A percentile compares a stretch with the other conserved stretches of the same genome.
phyloP scores from a whole-genome alignment of 2,329 filamentous ascomycete species.

The Sporothrix pseudoabietina region DNA sequence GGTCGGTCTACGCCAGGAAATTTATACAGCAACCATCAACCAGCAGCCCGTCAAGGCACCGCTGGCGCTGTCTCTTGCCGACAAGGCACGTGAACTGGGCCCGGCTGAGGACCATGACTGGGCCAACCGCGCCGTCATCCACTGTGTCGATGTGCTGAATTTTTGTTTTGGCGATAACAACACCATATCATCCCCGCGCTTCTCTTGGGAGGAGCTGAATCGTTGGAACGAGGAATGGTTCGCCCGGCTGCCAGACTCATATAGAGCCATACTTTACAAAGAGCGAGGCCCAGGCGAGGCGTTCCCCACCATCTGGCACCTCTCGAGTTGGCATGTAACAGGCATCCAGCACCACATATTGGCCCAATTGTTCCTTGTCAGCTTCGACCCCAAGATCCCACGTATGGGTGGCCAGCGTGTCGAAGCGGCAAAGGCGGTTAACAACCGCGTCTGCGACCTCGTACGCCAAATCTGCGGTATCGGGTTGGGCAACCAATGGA shows the following conservation, averaged over 20 bases:
- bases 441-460: slow-evolving; percentile 48
- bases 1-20: slow-evolving; percentile 61
- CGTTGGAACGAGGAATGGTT: slow-evolving; percentile 53
- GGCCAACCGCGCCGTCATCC: slow-evolving; percentile 63
- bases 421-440: slow-evolving; percentile 29
- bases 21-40: slow-evolving; percentile 57
- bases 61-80: slow-evolving; percentile 53
- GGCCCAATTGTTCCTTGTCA: slow-evolving; percentile 57
- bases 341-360: slow-evolving; percentile 63
- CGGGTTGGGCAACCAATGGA: slow-evolving; percentile 57
- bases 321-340: slow-evolving; percentile 60
- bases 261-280: slow-evolving; percentile 56
- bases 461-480: slow-evolving; percentile 61
- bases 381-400: slow-evolving; percentile 58
- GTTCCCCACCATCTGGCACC: slow-evolving; percentile 62
- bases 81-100: slow-evolving; percentile 48
- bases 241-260: slow-evolving; percentile 52
- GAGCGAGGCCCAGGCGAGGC: slow-evolving; percentile 44
- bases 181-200: slow-evolving; percentile 36
- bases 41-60: slow-evolving; percentile 52
- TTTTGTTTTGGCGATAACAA: slow-evolving; percentile 58
- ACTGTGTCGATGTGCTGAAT: slow-evolving; percentile 65
- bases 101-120: slow-evolving; percentile 56
- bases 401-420: slow-evolving; percentile 49
- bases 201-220: slow-evolving; percentile 49